Evolutionary conservation across 2,329 filamentous ascomycete genomes (phyloP), one percentile per base, ranked within the genome.

Genomic region (Tolypocladium nubicola): DNA sequence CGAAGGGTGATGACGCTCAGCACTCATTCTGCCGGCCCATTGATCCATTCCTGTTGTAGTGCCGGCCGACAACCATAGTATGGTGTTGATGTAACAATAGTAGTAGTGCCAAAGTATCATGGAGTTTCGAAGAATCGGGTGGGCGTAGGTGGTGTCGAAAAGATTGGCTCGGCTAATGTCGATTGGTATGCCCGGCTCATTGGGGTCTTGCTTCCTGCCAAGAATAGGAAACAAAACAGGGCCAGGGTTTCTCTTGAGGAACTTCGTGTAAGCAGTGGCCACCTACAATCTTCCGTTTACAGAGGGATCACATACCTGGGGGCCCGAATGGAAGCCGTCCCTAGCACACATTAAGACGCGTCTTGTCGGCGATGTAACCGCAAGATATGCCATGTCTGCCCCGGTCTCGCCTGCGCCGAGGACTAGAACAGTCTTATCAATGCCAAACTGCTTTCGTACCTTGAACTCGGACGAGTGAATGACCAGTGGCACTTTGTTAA

Each of bases 71-170:
- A 64, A 37, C 54, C 60, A 65, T 7, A 72, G 70, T 1, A 70
- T 58, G 59, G 64, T 70, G 55, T 70, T 68, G 58, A 76, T 70
- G 47, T 73, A 76, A 13, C 62, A 61, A 56, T 75, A 67, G 58
- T 78, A 78, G 57, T 74, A 73, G 2, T 61, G 63, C 75, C 75
- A 78, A 11, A 73, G 65, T 8, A 73, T 56, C 6, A 54, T 64
- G 11, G 69, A 70, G 33, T 72, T 69, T 40, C 73, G 70, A 1
- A 78, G 65, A 10, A 71, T 61, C 7, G 68, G 68, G 23, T 76
- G 75, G 5, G 76, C 71, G 56, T 78, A 78, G 4, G 74, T 69
- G 0, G 75, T 77, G 60, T 78, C 75, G 59, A 79, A 77, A 7
- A 78, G 63, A 58, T 71, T 75, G 14, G 75, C 73, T 2, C 71